These are phyloP conservation scores for Parietaria judaica DNA, from an alignment of 306 rosid species.

Conservation along the genomic window DNA sequence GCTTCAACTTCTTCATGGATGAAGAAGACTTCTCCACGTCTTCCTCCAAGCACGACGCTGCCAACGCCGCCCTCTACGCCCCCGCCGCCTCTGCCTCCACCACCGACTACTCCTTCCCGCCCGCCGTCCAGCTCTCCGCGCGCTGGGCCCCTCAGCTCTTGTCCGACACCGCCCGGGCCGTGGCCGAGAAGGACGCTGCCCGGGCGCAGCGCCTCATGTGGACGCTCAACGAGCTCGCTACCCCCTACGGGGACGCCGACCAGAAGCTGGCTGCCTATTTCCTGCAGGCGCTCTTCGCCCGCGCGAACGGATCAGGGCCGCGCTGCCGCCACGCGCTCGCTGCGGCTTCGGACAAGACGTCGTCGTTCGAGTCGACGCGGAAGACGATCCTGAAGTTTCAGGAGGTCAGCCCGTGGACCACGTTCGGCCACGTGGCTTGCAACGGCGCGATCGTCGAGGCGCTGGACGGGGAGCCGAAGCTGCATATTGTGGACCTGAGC, in stretches of 20 bases:
- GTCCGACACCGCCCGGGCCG: constrained; percentile 61
- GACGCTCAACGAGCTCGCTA: constrained; percentile 86
- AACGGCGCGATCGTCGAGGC: constrained; percentile 91
- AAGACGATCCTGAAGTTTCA: constrained; percentile 71
- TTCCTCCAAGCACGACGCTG: constrained; percentile 56
- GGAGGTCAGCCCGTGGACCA: constrained; percentile 89
- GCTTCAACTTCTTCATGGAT: constrained; percentile 98
- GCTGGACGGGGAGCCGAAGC: constrained; percentile 59
- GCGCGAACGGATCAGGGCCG: constrained; percentile 65
- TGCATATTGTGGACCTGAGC: constrained; percentile 77
- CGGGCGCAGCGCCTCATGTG: constrained; percentile 80
- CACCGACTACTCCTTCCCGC: constrained; percentile 36
- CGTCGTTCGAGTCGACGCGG: constrained; percentile 75
- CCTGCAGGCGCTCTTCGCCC: constrained; percentile 74
- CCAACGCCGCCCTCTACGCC: constrained; percentile 31
- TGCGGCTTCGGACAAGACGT: constrained; percentile 60
- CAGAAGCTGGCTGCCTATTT: constrained; percentile 73
- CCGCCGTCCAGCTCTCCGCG: constrained; percentile 49
- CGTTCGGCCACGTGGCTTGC: constrained; percentile 87
- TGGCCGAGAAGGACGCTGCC: constrained; percentile 49
- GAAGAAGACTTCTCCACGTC: constrained; percentile 88
- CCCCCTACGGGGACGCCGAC: constrained; percentile 82
- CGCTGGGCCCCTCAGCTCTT: constrained; percentile 68
- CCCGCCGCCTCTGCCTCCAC: constrained; percentile 19
- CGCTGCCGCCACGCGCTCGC: constrained; percentile 52